Conservation (phyloP, 371 early-diverging fungal species). For the Parasitella parasitica region DNA sequence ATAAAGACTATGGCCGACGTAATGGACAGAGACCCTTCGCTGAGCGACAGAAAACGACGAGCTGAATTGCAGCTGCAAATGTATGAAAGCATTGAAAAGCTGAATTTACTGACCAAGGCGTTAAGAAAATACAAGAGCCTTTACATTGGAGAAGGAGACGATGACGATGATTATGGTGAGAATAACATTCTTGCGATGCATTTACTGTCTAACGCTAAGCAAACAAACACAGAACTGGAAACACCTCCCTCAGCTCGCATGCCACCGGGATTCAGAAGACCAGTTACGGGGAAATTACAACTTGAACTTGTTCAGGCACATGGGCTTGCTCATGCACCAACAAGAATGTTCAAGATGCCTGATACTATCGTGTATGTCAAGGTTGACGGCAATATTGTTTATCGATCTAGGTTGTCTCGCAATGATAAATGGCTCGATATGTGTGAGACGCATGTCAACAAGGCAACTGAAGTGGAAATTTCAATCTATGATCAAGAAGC, state of each 20-base stretch:
- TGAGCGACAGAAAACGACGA: conserved; percentile 55
- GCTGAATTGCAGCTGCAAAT: conserved; percentile 68
- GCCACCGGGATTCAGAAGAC: conserved; percentile 71
- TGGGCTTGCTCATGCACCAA: conserved; percentile 71
- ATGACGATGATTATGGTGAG: conserved; percentile 61
- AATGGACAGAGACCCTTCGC: conserved; percentile 40
- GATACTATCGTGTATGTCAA: conserved; percentile 74
- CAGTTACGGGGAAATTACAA: conserved; percentile 73
- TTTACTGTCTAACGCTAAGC: neutral
- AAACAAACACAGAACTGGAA: conserved; percentile 40
- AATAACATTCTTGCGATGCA: neutral
- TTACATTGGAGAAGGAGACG: conserved; percentile 71
- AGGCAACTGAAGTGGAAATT: conserved; percentile 90
- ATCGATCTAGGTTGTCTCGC: conserved; percentile 69
- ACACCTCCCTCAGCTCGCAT: conserved; percentile 53
- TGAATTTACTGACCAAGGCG: conserved; percentile 76
- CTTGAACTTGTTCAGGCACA: conserved; percentile 68
- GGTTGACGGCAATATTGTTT: conserved; percentile 82
- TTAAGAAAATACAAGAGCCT: conserved; percentile 83
- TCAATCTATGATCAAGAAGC: conserved; percentile 75
- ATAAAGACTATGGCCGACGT: conserved; percentile 60
- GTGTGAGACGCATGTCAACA: conserved; percentile 82
- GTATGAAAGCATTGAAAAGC: conserved; percentile 80
- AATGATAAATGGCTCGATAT: conserved; percentile 82
- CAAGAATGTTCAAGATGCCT: conserved; percentile 36